Percentiles rank a stretch among this genome's conserved stretches.
Conservation (phyloP, 2,329 filamentous ascomycete species). For the Teratosphaeria pseudoeucalypti region DNA sequence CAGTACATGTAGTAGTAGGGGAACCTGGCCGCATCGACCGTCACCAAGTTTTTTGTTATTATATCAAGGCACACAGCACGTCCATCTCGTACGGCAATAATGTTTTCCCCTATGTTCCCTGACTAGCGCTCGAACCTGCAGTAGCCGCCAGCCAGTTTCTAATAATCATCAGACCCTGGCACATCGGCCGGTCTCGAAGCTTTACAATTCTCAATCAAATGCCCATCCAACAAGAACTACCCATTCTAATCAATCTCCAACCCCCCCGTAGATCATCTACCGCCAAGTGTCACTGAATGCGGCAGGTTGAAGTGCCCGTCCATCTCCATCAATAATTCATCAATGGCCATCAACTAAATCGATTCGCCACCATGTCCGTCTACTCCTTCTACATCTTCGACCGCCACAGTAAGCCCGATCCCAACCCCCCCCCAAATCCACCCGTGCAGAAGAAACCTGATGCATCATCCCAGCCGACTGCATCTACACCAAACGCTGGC, state of each 20-base stretch:
- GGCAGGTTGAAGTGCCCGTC: neutral
- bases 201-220: neutral
- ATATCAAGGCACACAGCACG: neutral
- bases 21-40: neutral
- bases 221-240: neutral
- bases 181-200: neutral
- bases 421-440: neutral
- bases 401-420: conserved; percentile 72
- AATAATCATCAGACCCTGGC: too few relatives aligned
- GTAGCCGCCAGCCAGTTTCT: neutral
- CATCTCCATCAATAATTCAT: neutral
- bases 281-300: neutral
- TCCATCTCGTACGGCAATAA: neutral
- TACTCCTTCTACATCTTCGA: conserved; percentile 99
- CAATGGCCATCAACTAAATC: neutral
- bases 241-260: neutral
- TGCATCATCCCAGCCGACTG: conserved; percentile 62
- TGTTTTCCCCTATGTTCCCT: neutral
- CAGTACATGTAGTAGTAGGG: too few relatives aligned
- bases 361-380: conserved; percentile 58
- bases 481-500: conserved; percentile 88
- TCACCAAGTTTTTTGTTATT: neutral
- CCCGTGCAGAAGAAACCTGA: neutral
- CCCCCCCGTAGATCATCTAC: too few relatives aligned
- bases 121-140: neutral